phyloP scores from a whole-genome alignment of 1,284 basidiomycete genomes.

The Xanthoconium separans region DNA sequence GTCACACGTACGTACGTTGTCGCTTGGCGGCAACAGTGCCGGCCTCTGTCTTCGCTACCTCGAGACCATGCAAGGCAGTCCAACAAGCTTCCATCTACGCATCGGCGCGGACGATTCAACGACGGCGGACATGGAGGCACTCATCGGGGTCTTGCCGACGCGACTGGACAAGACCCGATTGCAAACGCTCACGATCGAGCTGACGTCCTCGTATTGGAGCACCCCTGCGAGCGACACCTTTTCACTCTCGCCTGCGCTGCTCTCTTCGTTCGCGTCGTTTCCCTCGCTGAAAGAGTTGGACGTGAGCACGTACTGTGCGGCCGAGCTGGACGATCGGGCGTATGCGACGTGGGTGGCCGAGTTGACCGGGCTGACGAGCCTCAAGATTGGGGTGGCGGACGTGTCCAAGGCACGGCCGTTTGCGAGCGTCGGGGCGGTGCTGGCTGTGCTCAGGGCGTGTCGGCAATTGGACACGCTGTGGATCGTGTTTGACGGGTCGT shows the following conservation, averaged over 20 bases:
- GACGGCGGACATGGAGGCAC: slow-evolving; percentile 12
- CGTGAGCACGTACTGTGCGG: slow-evolving; percentile 18
- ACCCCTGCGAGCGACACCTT: slow-evolving; percentile 25
- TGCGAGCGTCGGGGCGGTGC: slow-evolving; percentile 20
- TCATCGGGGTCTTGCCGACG: slow-evolving; percentile 10
- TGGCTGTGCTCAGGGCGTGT: slow-evolving; percentile 23
- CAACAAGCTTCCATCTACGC: slow-evolving; percentile 18
- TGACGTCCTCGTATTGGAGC: slow-evolving; percentile 30
- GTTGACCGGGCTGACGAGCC: slow-evolving; percentile 16
- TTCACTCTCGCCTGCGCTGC: slow-evolving; percentile 15
- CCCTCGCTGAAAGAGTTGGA: slow-evolving; percentile 15
- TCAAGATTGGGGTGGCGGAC: slow-evolving; percentile 26
- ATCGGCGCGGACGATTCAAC: slow-evolving; percentile 28
- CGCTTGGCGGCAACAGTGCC: slow-evolving; percentile 26
- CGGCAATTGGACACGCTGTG: slow-evolving; percentile 15
- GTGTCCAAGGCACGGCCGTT: slow-evolving; percentile 20
- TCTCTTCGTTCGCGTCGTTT: slow-evolving; percentile 21
- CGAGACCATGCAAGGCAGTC: slow-evolving; percentile 16
- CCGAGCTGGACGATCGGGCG: slow-evolving; percentile 20
- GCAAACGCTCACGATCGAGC: slow-evolving; percentile 15
- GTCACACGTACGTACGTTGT: slow-evolving; percentile 20
- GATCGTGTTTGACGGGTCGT: slow-evolving; percentile 24
- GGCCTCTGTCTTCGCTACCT: slow-evolving; percentile 23
- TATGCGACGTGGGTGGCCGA: slow-evolving; percentile 13
- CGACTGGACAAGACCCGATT: slow-evolving; percentile 17